Evolutionary conservation across 2,329 filamentous ascomycete genomes (phyloP).

Genomic region (Aspergillus amoenus): DNA sequence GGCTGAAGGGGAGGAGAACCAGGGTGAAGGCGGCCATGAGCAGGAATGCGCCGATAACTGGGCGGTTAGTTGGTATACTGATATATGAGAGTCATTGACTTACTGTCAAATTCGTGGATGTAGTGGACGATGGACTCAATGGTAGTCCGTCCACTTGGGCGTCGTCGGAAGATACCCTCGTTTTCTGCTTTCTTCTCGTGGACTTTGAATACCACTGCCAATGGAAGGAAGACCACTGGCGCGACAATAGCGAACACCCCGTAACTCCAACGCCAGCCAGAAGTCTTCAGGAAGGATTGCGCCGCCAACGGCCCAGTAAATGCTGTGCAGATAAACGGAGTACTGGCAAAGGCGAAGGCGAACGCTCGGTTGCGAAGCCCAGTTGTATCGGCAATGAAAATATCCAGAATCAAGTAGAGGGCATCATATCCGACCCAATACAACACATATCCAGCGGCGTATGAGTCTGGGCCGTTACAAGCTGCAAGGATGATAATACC

Average conservation of each 20-base stretch:
- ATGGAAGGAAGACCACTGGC: conserved; percentile 55
- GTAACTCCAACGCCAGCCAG: conserved; percentile 64
- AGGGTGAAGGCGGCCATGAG: conserved; percentile 60
- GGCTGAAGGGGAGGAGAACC: conserved; percentile 64
- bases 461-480: conserved; percentile 60
- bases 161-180: conserved; percentile 44
- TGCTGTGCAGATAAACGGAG: conserved; percentile 63
- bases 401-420: conserved; percentile 55
- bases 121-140: neutral
- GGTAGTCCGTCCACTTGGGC: neutral
- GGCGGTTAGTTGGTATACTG: too few species aligned
- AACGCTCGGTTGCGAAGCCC: conserved; percentile 60
- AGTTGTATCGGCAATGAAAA: conserved; percentile 65
- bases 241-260: conserved; percentile 62
- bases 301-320: conserved; percentile 56
- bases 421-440: conserved; percentile 60
- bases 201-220: conserved; percentile 54
- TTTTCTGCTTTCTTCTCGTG: conserved; percentile 60
- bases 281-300: conserved; percentile 47
- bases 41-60: conserved; percentile 19
- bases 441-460: conserved; percentile 63
- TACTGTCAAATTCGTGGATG: neutral
- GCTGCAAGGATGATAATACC: conserved; percentile 62
- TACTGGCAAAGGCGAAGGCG: conserved; percentile 58
- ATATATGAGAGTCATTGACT: too few species aligned